Evolutionary conservation across 2,329 filamentous ascomycete species (phyloP).

Genomic region (Microsporum canis): DNA sequence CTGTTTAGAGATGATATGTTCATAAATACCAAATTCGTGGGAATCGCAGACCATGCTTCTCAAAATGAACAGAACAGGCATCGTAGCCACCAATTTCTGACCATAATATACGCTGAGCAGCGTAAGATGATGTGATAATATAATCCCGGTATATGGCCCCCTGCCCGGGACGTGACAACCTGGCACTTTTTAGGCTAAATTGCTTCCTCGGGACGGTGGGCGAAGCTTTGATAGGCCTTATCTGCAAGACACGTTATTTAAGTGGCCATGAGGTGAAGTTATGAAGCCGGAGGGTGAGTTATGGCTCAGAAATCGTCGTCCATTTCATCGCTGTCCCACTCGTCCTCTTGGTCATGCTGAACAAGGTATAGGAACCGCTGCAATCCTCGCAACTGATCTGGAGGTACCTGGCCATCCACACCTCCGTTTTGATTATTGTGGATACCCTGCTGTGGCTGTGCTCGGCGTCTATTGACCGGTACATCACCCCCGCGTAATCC

Average conservation of each 20-base stretch:
- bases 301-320: conserved; percentile 26
- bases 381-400: conserved; percentile 24
- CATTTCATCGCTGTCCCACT: conserved; percentile 49
- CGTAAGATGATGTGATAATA: not conserved
- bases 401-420: not conserved
- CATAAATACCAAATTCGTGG: not conserved
- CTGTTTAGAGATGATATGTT: not conserved
- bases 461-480: not conserved
- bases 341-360: conserved; percentile 44
- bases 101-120: not conserved
- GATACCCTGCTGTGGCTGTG: conserved; percentile 1
- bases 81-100: not conserved
- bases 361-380: conserved; percentile 44
- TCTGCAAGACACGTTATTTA: not conserved
- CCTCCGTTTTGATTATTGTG: conserved; percentile 11
- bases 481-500: conserved; percentile 8
- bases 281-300: not conserved
- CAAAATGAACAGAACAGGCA: not conserved
- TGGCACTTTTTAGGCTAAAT: not conserved
- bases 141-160: not conserved
- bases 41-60: not conserved
- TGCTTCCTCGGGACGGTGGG: not conserved
- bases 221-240: not conserved
- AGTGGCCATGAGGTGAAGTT: not conserved
- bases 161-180: not conserved